These are phyloP conservation scores for Colletotrichum horii DNA, from an alignment of 2,329 filamentous ascomycete genomes.

Conservation along the genomic window DNA sequence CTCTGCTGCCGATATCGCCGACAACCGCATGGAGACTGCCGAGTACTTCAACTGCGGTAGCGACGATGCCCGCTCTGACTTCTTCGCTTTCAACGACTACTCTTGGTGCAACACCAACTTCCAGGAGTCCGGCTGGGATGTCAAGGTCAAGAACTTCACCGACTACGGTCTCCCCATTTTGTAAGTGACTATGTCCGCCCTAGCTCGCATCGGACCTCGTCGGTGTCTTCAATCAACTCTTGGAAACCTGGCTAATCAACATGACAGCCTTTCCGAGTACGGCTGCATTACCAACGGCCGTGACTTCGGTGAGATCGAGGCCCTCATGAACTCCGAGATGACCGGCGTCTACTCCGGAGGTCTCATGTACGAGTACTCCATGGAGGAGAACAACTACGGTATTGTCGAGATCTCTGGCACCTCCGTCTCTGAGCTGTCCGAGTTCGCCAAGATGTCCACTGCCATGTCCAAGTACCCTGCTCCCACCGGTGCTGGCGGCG, in stretches of 20 bases:
- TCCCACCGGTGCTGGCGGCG: constrained; percentile 57
- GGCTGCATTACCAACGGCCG: constrained; percentile 86
- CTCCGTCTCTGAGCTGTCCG: constrained; percentile 60
- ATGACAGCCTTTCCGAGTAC: constrained; percentile 78
- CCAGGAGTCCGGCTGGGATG: constrained; percentile 76
- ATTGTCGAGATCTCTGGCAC: constrained; percentile 70
- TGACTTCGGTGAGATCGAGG: constrained; percentile 77
- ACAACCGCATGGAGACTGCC: constrained; percentile 86
- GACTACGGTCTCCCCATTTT: constrained; percentile 90
- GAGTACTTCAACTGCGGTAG: constrained; percentile 92
- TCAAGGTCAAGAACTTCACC: constrained; percentile 87
- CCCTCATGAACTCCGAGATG: constrained; percentile 86
- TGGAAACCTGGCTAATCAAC: background rate
- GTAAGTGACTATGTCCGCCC: constrained; percentile 33
- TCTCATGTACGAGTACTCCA: constrained; percentile 92
- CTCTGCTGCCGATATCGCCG: constrained; percentile 78
- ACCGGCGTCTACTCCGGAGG: constrained; percentile 91
- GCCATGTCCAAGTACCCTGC: constrained; percentile 54
- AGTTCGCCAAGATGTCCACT: constrained; percentile 63
- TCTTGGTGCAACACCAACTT: constrained; percentile 83
- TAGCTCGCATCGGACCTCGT: background rate
- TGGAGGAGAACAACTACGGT: constrained; percentile 80
- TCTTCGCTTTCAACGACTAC: constrained; percentile 91
- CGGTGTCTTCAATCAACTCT: background rate
- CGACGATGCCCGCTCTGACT: constrained; percentile 84